phyloP scores from a whole-genome alignment of 2,329 filamentous ascomycete species.

The Fusarium pilosicola region DNA sequence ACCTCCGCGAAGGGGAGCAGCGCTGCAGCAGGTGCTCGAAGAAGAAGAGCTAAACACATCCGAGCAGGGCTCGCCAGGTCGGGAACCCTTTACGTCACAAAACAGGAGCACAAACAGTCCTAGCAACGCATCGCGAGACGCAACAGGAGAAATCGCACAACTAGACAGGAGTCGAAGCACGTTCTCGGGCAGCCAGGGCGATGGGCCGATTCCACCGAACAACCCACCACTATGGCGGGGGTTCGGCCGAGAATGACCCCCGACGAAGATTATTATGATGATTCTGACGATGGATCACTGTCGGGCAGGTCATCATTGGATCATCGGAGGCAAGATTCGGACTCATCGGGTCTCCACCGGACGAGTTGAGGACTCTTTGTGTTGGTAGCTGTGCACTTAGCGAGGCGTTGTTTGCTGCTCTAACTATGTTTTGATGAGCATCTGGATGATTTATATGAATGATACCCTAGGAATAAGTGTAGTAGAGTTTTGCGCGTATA shows the following conservation, averaged over 20 bases:
- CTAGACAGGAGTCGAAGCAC: constrained; percentile 38
- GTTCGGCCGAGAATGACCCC: constrained; percentile 48
- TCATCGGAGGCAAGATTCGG: constrained; percentile 40
- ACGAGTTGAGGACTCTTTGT: constrained; percentile 21
- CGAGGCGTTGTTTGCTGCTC: constrained; percentile 39
- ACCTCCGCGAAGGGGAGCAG: constrained; percentile 66
- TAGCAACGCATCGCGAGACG: constrained; percentile 40
- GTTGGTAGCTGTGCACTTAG: constrained; percentile 44
- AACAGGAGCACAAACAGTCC: constrained; percentile 33
- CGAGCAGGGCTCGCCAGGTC: constrained; percentile 19
- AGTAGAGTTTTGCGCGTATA: constrained; percentile 11
- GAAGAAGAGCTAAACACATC: constrained; percentile 56
- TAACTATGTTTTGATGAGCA: constrained; percentile 13
- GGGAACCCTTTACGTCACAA: constrained; percentile 25
- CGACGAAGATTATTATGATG: constrained; percentile 47
- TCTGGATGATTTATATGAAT: constrained; percentile 23
- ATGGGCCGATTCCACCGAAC: constrained; percentile 44
- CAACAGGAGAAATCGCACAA: constrained; percentile 35
- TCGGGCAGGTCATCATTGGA: constrained; percentile 45
- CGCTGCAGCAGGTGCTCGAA: constrained; percentile 65
- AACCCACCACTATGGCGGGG: constrained; percentile 57
- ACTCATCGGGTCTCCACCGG: constrained; percentile 38
- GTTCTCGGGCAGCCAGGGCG: constrained; percentile 38
- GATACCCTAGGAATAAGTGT: constrained; percentile 28
- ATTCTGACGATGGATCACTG: constrained; percentile 45